Evolutionary conservation across 208 protist genomes (phyloP).

Genomic region (Trypanosoma conorhini): DNA sequence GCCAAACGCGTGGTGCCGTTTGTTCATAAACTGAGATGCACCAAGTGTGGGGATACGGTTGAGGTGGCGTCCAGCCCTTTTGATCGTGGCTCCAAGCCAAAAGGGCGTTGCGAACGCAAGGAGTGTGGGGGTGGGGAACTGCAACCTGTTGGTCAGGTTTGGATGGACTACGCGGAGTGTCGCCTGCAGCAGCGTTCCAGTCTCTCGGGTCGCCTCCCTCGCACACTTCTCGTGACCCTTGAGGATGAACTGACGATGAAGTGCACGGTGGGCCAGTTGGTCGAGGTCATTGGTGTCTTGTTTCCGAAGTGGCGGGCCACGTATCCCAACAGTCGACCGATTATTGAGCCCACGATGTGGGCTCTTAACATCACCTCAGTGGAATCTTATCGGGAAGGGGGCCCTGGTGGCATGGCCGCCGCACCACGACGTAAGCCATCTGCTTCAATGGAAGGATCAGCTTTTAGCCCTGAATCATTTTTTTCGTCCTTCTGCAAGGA

Average conservation of each 20-base stretch:
- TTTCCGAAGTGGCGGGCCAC: conserved; percentile 72
- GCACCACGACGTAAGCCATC: conserved; percentile 23
- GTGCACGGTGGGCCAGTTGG: conserved; percentile 84
- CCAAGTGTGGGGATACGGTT: conserved; percentile 47
- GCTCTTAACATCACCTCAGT: conserved; percentile 75
- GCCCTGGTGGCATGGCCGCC: conserved; percentile 14
- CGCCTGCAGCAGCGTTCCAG: conserved; percentile 85
- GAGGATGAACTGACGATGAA: conserved; percentile 83
- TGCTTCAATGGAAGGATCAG: conserved; percentile 34
- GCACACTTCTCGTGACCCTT: conserved; percentile 76
- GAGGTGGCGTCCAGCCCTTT: conserved; percentile 65
- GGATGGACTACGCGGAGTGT: conserved; percentile 92
- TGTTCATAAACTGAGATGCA: conserved; percentile 66
- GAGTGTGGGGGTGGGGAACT: conserved; percentile 71
- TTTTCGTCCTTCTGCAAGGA: conserved; percentile 61
- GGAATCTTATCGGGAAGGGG: conserved; percentile 73
- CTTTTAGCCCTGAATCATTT: conserved; percentile 81
- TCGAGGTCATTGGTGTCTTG: conserved; percentile 84
- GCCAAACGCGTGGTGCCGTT: conserved; percentile 80
- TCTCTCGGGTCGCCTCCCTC: conserved; percentile 68
- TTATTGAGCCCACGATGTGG: conserved; percentile 82
- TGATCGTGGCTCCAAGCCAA: conserved; percentile 53
- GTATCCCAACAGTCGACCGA: conserved; percentile 54
- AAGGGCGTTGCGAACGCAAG: conserved; percentile 43
- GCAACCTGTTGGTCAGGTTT: conserved; percentile 69